A percentile compares a stretch with the other conserved stretches of the same genome.
Conservation (phyloP, 129 eudicot genomes). For the Tagetes patula region DNA sequence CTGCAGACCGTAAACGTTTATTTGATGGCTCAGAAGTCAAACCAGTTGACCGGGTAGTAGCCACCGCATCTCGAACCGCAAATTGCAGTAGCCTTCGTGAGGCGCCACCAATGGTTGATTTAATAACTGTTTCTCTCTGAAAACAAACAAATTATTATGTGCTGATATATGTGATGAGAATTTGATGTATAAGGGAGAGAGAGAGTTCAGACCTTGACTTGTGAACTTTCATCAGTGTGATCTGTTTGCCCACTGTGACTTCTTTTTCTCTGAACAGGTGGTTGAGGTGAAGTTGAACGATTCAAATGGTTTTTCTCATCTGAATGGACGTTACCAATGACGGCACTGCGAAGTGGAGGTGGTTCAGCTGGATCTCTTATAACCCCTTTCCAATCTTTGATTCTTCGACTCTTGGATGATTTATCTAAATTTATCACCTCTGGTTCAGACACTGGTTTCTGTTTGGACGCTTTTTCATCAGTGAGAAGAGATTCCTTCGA, state of each 20-base stretch:
- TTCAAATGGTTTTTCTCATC: conserved; percentile 34
- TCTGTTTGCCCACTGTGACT: conserved; percentile 57
- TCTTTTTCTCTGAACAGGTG: conserved; percentile 53
- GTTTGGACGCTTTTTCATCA: conserved; percentile 42
- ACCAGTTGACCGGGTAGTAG: conserved; percentile 53
- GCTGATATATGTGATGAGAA: not conserved
- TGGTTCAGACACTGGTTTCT: conserved; percentile 46
- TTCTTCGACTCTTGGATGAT: conserved; percentile 41
- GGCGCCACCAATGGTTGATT: conserved; percentile 43
- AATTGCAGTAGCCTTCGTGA: conserved; percentile 82
- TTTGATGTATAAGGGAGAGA: not conserved
- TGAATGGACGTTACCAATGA: conserved; percentile 33
- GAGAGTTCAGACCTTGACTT: conserved; percentile 44
- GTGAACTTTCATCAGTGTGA: conserved; percentile 49
- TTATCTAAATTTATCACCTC: conserved; percentile 40
- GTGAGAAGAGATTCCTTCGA: conserved; percentile 34
- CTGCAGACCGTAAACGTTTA: conserved; percentile 85
- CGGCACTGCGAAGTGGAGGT: conserved; percentile 56
- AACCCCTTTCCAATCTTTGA: conserved; percentile 57
- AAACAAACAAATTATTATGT: conserved; percentile 25
- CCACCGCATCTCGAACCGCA: conserved; percentile 93
- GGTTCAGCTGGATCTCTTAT: conserved; percentile 55
- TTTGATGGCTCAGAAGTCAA: conserved; percentile 57
- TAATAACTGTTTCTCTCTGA: conserved; percentile 58
- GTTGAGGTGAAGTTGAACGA: conserved; percentile 53